A percentile compares a stretch with the other conserved stretches of the same genome.
Conservation (phyloP, 805 yeast species). For the Saccharomycopsis schoenii region DNA sequence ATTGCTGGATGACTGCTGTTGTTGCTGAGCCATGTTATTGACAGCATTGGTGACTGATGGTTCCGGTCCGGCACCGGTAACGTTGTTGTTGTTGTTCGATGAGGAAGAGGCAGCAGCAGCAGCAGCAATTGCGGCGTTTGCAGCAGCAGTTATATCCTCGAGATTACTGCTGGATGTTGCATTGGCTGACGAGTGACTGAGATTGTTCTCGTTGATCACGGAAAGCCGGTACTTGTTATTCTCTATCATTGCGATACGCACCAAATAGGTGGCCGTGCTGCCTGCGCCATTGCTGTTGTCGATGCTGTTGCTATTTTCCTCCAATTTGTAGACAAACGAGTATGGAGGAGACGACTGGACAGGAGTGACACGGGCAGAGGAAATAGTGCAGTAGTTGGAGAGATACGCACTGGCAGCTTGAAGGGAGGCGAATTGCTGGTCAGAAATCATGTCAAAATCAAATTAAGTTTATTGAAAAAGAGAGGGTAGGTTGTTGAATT, state of each 20-base stretch:
- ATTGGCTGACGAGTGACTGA: neutral
- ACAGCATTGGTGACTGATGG: neutral
- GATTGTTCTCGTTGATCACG: neutral
- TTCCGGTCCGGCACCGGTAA: neutral
- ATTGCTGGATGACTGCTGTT: neutral
- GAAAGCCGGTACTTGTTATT: neutral
- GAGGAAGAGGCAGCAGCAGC: slow-evolving; percentile 7
- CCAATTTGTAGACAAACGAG: neutral
- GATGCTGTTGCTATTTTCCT: neutral
- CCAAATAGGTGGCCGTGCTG: neutral
- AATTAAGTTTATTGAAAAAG: no score
- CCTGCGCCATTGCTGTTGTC: neutral
- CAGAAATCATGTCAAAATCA: neutral
- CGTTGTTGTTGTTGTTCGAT: neutral
- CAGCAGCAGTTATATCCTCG: neutral
- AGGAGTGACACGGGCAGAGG: neutral
- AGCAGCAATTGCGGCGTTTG: slow-evolving; percentile 7
- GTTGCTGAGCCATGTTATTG: neutral
- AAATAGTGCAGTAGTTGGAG: neutral
- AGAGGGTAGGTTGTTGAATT: no score
- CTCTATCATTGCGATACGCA: neutral
- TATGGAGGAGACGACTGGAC: neutral
- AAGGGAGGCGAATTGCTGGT: neutral
- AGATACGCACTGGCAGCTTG: neutral
- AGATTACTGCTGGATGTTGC: neutral